Conservation (phyloP, 164 flowering plant species). For the Buxus sempervirens region DNA sequence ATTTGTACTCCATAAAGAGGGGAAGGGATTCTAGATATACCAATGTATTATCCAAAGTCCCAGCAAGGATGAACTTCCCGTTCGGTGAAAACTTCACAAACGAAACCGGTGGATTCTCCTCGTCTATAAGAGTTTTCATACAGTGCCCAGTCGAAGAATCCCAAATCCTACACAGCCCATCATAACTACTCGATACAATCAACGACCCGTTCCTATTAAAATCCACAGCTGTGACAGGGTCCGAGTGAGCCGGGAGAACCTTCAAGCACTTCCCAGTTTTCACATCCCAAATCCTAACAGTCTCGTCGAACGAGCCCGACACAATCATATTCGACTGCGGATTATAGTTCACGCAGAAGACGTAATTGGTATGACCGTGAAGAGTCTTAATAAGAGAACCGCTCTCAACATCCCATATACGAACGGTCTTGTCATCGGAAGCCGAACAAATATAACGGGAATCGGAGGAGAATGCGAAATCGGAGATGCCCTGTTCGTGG, state of each 20-base stretch:
- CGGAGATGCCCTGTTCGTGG: slow-evolving; percentile 71
- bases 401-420: slow-evolving; percentile 55
- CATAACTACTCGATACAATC: slow-evolving; percentile 71
- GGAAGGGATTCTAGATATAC: slow-evolving; percentile 25
- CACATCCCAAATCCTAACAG: slow-evolving; percentile 77
- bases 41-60: slow-evolving; percentile 67
- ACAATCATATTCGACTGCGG: slow-evolving; percentile 73
- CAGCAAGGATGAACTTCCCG: slow-evolving; percentile 69
- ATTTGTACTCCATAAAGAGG: too few relatives aligned
- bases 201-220: slow-evolving; percentile 56
- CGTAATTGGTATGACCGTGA: slow-evolving; percentile 66
- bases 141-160: slow-evolving; percentile 77
- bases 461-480: slow-evolving; percentile 71
- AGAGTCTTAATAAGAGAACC: slow-evolving; percentile 57
- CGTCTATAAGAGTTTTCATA: slow-evolving; percentile 72
- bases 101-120: slow-evolving; percentile 75
- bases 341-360: slow-evolving; percentile 61
- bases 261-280: slow-evolving; percentile 64
- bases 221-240: slow-evolving; percentile 67
- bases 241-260: slow-evolving; percentile 79
- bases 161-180: slow-evolving; percentile 79
- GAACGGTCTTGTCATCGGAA: slow-evolving; percentile 75
- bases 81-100: slow-evolving; percentile 75
- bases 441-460: slow-evolving; percentile 57
- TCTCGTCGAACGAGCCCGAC: slow-evolving; percentile 82